A percentile compares a stretch with the other conserved stretches of the same genome.
These are phyloP conservation scores for Hypoxylon sp. DNA, from an alignment of 2,329 filamentous ascomycete species.

Conservation along the genomic window DNA sequence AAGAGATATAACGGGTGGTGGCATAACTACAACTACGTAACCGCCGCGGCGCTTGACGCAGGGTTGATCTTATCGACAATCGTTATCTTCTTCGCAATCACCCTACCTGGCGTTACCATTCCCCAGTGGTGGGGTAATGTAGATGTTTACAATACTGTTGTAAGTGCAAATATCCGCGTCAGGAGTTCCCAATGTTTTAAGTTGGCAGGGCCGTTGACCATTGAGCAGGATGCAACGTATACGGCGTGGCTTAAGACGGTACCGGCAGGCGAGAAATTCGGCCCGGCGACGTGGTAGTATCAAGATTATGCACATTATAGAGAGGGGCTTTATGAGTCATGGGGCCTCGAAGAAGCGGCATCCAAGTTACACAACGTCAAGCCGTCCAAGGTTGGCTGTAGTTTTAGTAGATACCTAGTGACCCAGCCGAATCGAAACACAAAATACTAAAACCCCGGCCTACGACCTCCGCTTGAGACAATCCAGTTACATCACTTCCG, in stretches of 20 bases:
- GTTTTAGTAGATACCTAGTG: constrained; percentile 12
- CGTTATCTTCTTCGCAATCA: constrained; percentile 56
- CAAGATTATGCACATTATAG: background rate
- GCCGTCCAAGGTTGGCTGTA: background rate
- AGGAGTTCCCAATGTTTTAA: constrained; percentile 52
- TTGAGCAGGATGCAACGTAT: constrained; percentile 52
- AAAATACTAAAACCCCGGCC: background rate
- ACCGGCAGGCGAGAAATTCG: constrained; percentile 53
- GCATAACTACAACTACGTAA: constrained; percentile 61
- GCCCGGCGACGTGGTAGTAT: constrained; percentile 55
- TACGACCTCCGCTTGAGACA: background rate
- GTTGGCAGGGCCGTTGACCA: constrained; percentile 44
- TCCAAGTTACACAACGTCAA: constrained; percentile 4
- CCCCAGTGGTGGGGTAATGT: constrained; percentile 68
- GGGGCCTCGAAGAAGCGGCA: constrained; percentile 1
- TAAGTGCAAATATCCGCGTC: constrained; percentile 33
- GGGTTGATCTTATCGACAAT: constrained; percentile 57
- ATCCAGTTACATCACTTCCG: background rate
- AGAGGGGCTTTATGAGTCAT: background rate
- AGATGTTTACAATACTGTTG: constrained; percentile 55
- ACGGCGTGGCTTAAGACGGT: constrained; percentile 52
- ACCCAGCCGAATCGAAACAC: constrained; percentile 12
- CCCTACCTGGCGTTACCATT: constrained; percentile 54
- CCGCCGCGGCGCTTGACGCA: constrained; percentile 57
- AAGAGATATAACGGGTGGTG: constrained; percentile 70